Evolutionary conservation across 2,329 filamentous ascomycete genomes (phyloP).

Genomic region (Trichoderma endophyticum): DNA sequence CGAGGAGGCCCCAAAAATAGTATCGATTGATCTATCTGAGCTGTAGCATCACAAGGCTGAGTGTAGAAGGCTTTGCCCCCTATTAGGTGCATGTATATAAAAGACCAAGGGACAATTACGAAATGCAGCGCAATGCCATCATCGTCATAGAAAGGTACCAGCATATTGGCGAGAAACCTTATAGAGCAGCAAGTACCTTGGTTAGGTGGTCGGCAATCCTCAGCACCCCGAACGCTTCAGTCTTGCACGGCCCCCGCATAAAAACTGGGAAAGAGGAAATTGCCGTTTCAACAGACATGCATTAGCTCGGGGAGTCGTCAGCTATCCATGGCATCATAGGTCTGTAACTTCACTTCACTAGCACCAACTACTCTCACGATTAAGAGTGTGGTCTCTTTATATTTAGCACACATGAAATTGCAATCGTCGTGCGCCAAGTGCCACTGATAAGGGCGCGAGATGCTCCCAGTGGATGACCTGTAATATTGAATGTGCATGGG

Average conservation of each 20-base stretch:
- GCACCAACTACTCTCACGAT: background rate
- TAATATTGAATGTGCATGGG: background rate
- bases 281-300: conserved; percentile 15
- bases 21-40: background rate
- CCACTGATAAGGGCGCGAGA: background rate
- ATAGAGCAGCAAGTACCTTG: background rate
- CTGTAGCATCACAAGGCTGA: background rate
- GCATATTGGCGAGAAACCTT: background rate
- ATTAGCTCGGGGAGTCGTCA: conserved; percentile 12
- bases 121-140: background rate
- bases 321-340: conserved; percentile 1
- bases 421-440: background rate
- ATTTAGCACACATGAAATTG: background rate
- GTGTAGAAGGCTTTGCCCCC: background rate
- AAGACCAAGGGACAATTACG: background rate
- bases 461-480: background rate
- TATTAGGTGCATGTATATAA: background rate
- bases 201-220: background rate
- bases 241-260: background rate
- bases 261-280: conserved; percentile 21
- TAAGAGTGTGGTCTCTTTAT: background rate
- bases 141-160: background rate
- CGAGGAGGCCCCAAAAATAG: background rate
- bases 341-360: background rate
- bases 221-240: background rate